phyloP scores from a whole-genome alignment of 208 protist genomes.

The Endotrypanum monterogeii region DNA sequence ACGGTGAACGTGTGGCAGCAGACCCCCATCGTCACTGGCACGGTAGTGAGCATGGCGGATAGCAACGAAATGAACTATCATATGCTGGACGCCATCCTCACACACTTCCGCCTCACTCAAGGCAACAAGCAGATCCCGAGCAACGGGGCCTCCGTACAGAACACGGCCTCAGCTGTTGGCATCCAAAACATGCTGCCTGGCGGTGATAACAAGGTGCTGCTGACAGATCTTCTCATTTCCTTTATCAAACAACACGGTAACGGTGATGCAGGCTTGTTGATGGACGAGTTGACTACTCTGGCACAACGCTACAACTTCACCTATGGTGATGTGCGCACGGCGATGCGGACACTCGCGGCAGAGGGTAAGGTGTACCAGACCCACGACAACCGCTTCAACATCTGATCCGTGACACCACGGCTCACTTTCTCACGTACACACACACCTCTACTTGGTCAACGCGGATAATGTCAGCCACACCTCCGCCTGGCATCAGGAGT shows the following conservation, averaged over 20 bases:
- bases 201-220: slow-evolving; percentile 62
- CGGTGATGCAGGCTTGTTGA: slow-evolving; percentile 63
- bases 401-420: slow-evolving; percentile 30
- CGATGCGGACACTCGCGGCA: slow-evolving; percentile 64
- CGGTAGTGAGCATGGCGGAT: slow-evolving; percentile 78
- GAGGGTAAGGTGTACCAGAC: slow-evolving; percentile 88
- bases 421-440: background rate
- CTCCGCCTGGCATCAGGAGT: background rate
- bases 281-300: slow-evolving; percentile 75
- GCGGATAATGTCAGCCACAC: background rate
- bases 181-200: slow-evolving; percentile 76
- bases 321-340: slow-evolving; percentile 62
- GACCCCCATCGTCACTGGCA: slow-evolving; percentile 78
- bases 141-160: slow-evolving; percentile 40
- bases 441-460: too few species aligned
- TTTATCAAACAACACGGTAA: slow-evolving; percentile 68
- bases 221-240: slow-evolving; percentile 77
- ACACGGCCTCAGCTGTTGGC: slow-evolving; percentile 61
- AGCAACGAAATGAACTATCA: slow-evolving; percentile 93
- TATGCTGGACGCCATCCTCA: slow-evolving; percentile 85
- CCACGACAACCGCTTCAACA: slow-evolving; percentile 84
- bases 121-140: slow-evolving; percentile 47
- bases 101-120: slow-evolving; percentile 81
- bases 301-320: slow-evolving; percentile 75
- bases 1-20: slow-evolving; percentile 91